A percentile compares a stretch with the other conserved stretches of the same genome.
Evolutionary conservation across 2,329 filamentous ascomycete species (phyloP).

Genomic region (Trichothecium sympodiale): DNA sequence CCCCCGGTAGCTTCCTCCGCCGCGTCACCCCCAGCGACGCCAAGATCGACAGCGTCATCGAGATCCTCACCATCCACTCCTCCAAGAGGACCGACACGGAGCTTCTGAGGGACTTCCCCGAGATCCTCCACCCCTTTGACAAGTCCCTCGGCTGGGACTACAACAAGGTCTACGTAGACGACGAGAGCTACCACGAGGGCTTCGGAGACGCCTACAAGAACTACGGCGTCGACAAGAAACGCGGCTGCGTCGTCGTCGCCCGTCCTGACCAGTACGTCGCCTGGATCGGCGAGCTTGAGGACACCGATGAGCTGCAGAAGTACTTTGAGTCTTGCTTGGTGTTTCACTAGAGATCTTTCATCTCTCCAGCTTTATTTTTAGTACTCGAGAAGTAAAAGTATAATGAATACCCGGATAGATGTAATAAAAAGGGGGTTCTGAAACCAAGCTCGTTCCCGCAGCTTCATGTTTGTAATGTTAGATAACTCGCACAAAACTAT

Average conservation of each 20-base stretch:
- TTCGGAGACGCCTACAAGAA: slow-evolving; percentile 27
- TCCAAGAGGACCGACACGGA: slow-evolving; percentile 36
- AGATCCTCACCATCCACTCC: slow-evolving; percentile 50
- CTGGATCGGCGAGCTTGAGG: slow-evolving; percentile 4
- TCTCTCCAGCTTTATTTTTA: too few species aligned
- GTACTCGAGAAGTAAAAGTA: too few species aligned
- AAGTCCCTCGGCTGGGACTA: slow-evolving; percentile 41
- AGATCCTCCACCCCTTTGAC: slow-evolving; percentile 35
- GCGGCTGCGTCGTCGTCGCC: slow-evolving; percentile 19
- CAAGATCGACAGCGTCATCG: slow-evolving; percentile 28
- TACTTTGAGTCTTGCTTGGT: slow-evolving; percentile 1
- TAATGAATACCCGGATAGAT: too few species aligned
- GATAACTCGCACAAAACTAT: too few species aligned
- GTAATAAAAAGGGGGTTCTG: too few species aligned
- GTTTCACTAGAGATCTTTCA: too few species aligned
- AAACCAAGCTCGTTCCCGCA: too few species aligned
- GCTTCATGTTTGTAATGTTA: too few species aligned
- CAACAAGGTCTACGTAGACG: slow-evolving; percentile 44
- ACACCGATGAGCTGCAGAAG: not conserved
- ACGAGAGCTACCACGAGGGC: slow-evolving; percentile 39
- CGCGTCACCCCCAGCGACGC: slow-evolving; percentile 5
- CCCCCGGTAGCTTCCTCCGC: slow-evolving; percentile 6
- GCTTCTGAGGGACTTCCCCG: slow-evolving; percentile 35
- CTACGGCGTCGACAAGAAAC: slow-evolving; percentile 25
- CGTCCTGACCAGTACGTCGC: slow-evolving; percentile 6